These are phyloP conservation scores for Eucalyptus polyanthemos DNA, from an alignment of 345 rosid species.

Conservation along the genomic window DNA sequence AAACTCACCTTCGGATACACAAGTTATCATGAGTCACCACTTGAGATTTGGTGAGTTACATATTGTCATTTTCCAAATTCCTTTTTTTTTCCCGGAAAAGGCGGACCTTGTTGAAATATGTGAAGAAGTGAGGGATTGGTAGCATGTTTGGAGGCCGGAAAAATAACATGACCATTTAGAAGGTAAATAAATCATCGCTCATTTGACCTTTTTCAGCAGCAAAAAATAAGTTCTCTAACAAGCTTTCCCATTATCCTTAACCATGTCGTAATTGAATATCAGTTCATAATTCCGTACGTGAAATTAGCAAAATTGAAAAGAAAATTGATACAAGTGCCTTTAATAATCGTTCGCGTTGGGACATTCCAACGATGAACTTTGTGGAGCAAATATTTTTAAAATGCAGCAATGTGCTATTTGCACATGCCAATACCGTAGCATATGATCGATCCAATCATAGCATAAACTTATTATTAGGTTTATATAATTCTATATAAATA, in stretches of 20 bases:
- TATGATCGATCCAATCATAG: neutral
- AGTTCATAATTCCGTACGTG: neutral
- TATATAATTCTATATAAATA: neutral
- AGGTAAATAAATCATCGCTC: neutral
- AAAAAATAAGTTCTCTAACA: neutral
- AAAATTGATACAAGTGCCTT: neutral
- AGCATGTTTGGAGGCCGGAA: neutral
- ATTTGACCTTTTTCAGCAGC: neutral
- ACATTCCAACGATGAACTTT: neutral
- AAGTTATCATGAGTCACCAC: neutral
- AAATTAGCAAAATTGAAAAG: neutral
- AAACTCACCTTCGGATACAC: neutral
- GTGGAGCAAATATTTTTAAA: neutral
- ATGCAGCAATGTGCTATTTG: neutral
- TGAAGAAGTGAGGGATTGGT: neutral
- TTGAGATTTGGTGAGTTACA: too few species aligned
- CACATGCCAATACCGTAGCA: neutral
- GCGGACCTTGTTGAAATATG: neutral
- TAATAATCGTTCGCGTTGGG: neutral
- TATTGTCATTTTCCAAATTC: neutral
- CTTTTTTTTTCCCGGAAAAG: neutral
- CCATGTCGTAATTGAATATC: neutral
- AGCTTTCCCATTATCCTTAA: neutral
- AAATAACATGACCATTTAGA: neutral
- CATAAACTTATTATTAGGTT: neutral